phyloP scores from a whole-genome alignment of 2,329 filamentous ascomycete species.

The Aspergillus candidus region DNA sequence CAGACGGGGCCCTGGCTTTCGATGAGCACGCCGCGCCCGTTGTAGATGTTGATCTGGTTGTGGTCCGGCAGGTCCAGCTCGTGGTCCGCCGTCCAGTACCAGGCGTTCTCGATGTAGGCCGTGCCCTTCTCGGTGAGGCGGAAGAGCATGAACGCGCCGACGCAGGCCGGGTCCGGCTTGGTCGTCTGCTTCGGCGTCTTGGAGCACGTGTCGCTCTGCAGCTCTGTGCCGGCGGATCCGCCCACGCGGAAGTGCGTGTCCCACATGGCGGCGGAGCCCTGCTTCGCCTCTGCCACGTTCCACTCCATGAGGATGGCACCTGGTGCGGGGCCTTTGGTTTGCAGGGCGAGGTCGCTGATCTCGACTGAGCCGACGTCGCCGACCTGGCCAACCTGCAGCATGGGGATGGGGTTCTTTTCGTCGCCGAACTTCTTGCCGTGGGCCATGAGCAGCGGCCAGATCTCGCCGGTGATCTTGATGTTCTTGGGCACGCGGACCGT shows the following conservation, averaged over 20 bases:
- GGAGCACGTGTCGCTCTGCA: slow-evolving; percentile 72
- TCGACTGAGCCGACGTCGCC: slow-evolving; percentile 77
- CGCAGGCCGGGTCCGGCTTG: slow-evolving; percentile 59
- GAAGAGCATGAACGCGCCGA: slow-evolving; percentile 63
- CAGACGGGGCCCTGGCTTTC: slow-evolving; percentile 75
- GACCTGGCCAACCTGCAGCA: slow-evolving; percentile 73
- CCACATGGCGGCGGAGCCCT: slow-evolving; percentile 77
- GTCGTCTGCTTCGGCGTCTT: slow-evolving; percentile 65
- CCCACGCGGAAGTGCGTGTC: slow-evolving; percentile 94
- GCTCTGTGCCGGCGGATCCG: slow-evolving; percentile 73
- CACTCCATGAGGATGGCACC: slow-evolving; percentile 89
- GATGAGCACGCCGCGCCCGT: slow-evolving; percentile 74
- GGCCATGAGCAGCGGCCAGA: slow-evolving; percentile 86
- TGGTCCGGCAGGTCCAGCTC: slow-evolving; percentile 70
- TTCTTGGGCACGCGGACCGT: slow-evolving; percentile 62
- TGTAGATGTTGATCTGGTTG: slow-evolving; percentile 69
- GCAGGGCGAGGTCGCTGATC: slow-evolving; percentile 80
- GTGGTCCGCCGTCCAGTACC: slow-evolving; percentile 89
- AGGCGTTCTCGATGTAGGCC: slow-evolving; percentile 80
- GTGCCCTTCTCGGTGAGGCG: slow-evolving; percentile 53
- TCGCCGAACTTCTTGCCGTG: slow-evolving; percentile 68
- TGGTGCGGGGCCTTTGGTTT: slow-evolving; percentile 74
- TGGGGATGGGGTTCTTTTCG: slow-evolving; percentile 68
- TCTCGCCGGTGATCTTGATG: slow-evolving; percentile 82
- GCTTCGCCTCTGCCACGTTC: slow-evolving; percentile 63